These are phyloP conservation scores for Zopfochytrium polystomum DNA, from an alignment of 371 early-diverging fungal species.

Conservation along the genomic window DNA sequence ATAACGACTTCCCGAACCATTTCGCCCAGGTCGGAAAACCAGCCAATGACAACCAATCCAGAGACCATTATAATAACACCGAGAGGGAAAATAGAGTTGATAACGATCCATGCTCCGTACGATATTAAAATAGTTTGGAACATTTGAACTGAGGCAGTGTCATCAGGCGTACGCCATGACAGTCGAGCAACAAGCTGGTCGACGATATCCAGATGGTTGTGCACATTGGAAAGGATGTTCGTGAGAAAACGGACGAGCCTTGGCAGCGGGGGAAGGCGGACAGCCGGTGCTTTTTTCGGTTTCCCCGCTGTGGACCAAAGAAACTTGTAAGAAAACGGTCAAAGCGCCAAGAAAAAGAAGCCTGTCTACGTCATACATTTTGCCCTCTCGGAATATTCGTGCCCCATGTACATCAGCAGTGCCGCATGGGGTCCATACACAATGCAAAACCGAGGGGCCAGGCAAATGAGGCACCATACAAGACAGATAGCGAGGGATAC, in stretches of 20 bases:
- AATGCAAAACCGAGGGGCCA: no score
- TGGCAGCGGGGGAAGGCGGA: no score
- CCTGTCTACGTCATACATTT: no score
- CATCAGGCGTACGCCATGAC: slow-evolving; percentile 17
- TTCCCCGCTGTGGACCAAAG: no score
- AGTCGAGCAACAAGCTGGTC: slow-evolving; percentile 18
- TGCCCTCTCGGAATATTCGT: no score
- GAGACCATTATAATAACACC: slow-evolving; percentile 11
- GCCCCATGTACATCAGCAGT: no score
- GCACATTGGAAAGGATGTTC: slow-evolving; percentile 13
- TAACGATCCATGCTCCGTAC: slow-evolving; percentile 7
- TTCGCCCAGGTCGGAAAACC: slow-evolving; percentile 26
- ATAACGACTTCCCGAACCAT: slow-evolving; percentile 10
- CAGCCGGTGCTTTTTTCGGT: no score
- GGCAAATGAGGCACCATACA: no score
- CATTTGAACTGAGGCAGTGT: slow-evolving; percentile 16
- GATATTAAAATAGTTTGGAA: slow-evolving; percentile 22
- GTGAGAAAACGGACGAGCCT: slow-evolving; percentile 21
- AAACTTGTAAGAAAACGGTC: no score
- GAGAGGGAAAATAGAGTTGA: slow-evolving; percentile 12
- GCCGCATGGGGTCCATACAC: no score
- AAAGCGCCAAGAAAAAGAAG: no score
- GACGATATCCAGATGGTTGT: slow-evolving; percentile 12
- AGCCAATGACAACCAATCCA: slow-evolving; percentile 17
- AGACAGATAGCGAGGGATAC: no score